Conservation (phyloP, 1,284 basidiomycete species). For the Fistulina hepatica region DNA sequence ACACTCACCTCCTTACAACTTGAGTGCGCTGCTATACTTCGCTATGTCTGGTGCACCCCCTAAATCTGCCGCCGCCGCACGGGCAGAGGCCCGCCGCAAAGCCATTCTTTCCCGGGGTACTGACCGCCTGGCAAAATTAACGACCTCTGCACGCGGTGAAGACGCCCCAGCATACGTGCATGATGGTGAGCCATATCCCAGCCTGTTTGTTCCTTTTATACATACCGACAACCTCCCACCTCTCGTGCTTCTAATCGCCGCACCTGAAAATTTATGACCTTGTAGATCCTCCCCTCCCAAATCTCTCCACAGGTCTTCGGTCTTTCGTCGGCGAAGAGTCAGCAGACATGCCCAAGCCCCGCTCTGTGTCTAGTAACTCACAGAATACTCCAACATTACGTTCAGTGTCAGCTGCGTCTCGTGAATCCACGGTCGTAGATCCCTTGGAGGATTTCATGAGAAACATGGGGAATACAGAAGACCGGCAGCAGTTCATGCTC, state of each 20-base stretch:
- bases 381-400: not conserved
- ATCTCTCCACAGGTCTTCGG: too few relatives aligned
- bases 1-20: too few relatives aligned
- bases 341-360: constrained; percentile 1
- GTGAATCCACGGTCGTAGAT: not conserved
- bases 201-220: not conserved
- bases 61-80: constrained; percentile 46
- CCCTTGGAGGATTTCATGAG: not conserved
- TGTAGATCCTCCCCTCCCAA: constrained; percentile 4
- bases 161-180: constrained; percentile 49
- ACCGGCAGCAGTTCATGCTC: constrained; percentile 4
- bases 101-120: constrained; percentile 59
- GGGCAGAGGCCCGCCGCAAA: constrained; percentile 62
- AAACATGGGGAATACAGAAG: not conserved
- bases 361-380: not conserved
- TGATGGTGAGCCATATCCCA: constrained; percentile 31
- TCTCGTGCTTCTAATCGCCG: too few relatives aligned
- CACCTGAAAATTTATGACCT: too few relatives aligned
- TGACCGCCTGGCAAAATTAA: constrained; percentile 65
- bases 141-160: constrained; percentile 62
- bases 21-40: too few relatives aligned
- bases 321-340: constrained; percentile 54
- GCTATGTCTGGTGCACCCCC: too few relatives aligned
- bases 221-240: not conserved
- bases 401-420: constrained; percentile 3